Evolutionary conservation across 176 grass and related monocot genomes (phyloP), one percentile per base, ranked within the genome.

Genomic region (Hordeum vulgare): DNA sequence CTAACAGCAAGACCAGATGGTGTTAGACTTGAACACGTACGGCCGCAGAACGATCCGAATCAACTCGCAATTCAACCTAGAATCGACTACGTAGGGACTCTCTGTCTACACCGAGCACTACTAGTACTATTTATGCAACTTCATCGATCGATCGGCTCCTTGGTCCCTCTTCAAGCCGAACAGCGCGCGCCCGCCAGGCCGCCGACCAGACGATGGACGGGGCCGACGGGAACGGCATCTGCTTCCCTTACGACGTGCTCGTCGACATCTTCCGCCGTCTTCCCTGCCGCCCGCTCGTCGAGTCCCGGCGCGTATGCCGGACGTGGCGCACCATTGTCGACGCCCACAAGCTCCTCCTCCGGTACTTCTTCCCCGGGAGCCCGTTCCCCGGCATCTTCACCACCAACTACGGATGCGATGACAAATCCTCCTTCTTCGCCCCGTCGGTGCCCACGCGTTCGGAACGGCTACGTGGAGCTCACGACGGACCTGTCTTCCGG

Each of bases 391-490:
- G 27, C 13, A 31, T 64, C 61, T 64, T 64, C 61, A 64, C 61
- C 2, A 6, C 2, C 2, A 64, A 64, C 61, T 29, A 15, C 6
- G 27, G 9, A 0, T 64, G 27, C 61, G 0, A 8, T 5, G 6
- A 11, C 0, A 1, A 31, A 28, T 64, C 61, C 13, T 31, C 26
- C 27, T 64, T 64, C 27, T 64, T 64, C 6, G 61, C 27, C 5
- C 26, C 61, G 2, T 15, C 23, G 0, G 0, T 13, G 12, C 7
- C 11, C 28, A 3, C 15, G 1, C 13, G 2, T 0, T 17, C 3
- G 1, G 1, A 15, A 9, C 1, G 14, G 0, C 29, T 18, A 66
- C 17, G 29, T 17, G 27, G 0, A 4, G 31, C 1, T 35, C 1
- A 66, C 17, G 31, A 66, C 8, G 17, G 17, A 8, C 8, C 63